Percentiles rank a stretch among this genome's conserved stretches.
Conservation (phyloP, 192 early-diverging fungal genomes). For the Coemansia sp. region DNA sequence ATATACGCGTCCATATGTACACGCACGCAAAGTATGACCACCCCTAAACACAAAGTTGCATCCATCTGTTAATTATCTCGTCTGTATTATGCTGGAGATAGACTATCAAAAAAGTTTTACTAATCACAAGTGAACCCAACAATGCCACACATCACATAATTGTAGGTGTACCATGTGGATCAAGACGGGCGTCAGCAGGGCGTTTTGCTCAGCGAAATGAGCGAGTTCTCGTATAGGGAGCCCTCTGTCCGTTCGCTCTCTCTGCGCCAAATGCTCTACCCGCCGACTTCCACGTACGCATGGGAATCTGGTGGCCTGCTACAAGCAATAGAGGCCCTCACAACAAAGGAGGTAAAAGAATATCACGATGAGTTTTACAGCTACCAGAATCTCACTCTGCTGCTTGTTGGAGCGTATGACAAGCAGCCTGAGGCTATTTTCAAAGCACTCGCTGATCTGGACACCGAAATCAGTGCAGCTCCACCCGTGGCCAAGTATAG, state of each 20-base stretch:
- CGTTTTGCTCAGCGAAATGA: slow-evolving; percentile 82
- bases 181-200: slow-evolving; percentile 72
- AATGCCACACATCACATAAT: background rate
- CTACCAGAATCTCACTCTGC: slow-evolving; percentile 66
- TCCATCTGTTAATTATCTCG: slow-evolving; percentile 1
- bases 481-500: slow-evolving; percentile 26
- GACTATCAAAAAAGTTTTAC: background rate
- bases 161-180: slow-evolving; percentile 72
- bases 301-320: slow-evolving; percentile 82
- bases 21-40: background rate
- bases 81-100: background rate
- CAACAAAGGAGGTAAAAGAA: slow-evolving; percentile 66
- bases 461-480: slow-evolving; percentile 35
- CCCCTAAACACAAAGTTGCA: background rate
- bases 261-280: slow-evolving; percentile 52
- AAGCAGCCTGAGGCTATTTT: slow-evolving; percentile 56
- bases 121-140: background rate
- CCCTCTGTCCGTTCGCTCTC: slow-evolving; percentile 57
- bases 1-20: too few relatives aligned
- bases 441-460: slow-evolving; percentile 25
- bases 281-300: slow-evolving; percentile 64
- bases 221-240: slow-evolving; percentile 75
- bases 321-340: slow-evolving; percentile 66
- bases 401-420: slow-evolving; percentile 63
- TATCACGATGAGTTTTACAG: slow-evolving; percentile 79